Base-by-base conservation (phyloP, 768 basidiomycete species). In the Amanita subjunquillea region DNA sequence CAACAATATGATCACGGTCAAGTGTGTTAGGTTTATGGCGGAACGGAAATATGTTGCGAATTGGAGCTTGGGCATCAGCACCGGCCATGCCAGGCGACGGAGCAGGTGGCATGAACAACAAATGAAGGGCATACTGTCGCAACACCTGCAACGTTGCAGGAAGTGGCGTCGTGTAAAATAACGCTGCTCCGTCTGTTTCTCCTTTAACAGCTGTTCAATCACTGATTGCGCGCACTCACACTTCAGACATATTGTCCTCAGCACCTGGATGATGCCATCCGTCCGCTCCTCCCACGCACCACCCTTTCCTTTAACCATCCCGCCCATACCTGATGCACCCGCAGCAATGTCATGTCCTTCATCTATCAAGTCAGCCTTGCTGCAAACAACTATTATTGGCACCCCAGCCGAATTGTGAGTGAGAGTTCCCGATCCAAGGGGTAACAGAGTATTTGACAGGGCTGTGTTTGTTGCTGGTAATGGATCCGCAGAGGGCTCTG, bases 261-360 rank as follows among this genome's bases (percentile, higher is more conserved):
- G 74, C n/a, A 90, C 82, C 62, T 98, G 95, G 84, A 96, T 95
- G 4, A 97, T 74, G 38, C 87, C 87, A 62, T 99, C 96, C 39
- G 92, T 94, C 60, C 86, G 75, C 66, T 99, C 96, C 66, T 99
- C 96, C 89, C 89, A 91, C 60, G 90, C 87, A 8, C 82, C 86
- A 1, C 91, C 90, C 64, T 91, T 92, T 3, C 89, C 89, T 67
- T 91, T 92, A 3, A 91, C 85, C 86, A 91, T 88, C 12, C 84
- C 85, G 22, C 89, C 87, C 83, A 91, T 91, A 0, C 87, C 88
- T 0, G 87, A 78, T 1, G 85, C 71, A 37, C 91, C 91, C 4
- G 82, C 82, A 15, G 77, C 80, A 52, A 83, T 73, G 59, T 88
- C 86, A 58, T 74, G 76, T 5, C 79, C 78, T 44, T 90, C 89